Conservation (phyloP, 495 filamentous ascomycete species). For the Viridothelium virens region DNA sequence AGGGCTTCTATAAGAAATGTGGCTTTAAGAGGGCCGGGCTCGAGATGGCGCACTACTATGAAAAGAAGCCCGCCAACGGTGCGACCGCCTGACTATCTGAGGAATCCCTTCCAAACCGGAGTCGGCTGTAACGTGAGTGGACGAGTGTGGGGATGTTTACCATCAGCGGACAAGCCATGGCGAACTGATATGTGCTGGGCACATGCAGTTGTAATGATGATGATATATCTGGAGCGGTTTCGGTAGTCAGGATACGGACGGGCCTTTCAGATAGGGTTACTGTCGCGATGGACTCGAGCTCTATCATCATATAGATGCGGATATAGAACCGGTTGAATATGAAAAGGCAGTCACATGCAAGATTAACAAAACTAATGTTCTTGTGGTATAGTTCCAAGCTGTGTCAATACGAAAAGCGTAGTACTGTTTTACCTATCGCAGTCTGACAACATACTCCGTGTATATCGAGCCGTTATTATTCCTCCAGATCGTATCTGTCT, state of each 20-base stretch:
- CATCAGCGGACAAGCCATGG: too few relatives aligned
- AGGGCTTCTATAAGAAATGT: slow-evolving; percentile 98
- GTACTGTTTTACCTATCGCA: too few relatives aligned
- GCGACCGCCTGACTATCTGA: slow-evolving; percentile 3
- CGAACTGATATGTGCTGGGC: not conserved
- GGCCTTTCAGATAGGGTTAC: not conserved
- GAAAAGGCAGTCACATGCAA: not conserved
- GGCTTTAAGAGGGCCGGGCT: slow-evolving; percentile 88
- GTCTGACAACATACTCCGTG: too few relatives aligned
- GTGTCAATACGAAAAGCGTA: too few relatives aligned
- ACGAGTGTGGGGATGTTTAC: not conserved
- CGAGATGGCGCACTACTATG: slow-evolving; percentile 96
- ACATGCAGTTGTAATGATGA: not conserved
- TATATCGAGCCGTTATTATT: too few relatives aligned
- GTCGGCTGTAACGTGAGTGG: not conserved
- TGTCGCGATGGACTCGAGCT: not conserved
- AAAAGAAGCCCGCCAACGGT: slow-evolving; percentile 22
- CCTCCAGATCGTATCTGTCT: too few relatives aligned
- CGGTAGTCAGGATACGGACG: not conserved
- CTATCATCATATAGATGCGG: not conserved
- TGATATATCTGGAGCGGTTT: not conserved
- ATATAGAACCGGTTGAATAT: not conserved
- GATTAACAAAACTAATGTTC: not conserved
- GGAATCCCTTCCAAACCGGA: too few relatives aligned
- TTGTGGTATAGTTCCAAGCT: too few relatives aligned